phyloP scores from a whole-genome alignment of 176 grass and related monocot species.

The Cymbopogon citratus region DNA sequence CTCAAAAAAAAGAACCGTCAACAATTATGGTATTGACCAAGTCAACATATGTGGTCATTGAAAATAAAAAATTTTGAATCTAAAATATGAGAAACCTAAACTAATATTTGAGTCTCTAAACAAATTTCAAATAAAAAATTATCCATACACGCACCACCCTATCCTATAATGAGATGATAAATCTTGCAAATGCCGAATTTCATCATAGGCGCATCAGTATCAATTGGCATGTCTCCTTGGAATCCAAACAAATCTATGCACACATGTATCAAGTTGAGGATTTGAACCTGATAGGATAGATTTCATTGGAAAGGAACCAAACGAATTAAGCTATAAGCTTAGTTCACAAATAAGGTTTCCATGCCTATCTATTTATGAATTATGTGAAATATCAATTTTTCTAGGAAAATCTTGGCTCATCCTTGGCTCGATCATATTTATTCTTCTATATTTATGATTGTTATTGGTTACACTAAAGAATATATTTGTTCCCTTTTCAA shows the following conservation, averaged over 20 bases:
- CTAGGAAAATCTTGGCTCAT: not conserved
- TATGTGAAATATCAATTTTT: not conserved
- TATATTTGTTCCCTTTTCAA: not conserved
- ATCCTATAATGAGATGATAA: not conserved
- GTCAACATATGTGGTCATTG: not conserved
- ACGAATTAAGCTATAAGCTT: not conserved
- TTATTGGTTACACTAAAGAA: not conserved
- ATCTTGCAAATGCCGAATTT: not conserved
- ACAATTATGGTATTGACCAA: too few species aligned
- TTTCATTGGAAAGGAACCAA: not conserved
- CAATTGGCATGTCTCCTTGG: not conserved
- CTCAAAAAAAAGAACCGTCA: not conserved
- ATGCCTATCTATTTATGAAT: not conserved
- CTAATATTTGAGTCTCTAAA: not conserved
- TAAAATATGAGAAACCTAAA: not conserved
- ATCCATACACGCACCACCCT: not conserved
- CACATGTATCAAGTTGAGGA: not conserved
- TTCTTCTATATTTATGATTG: not conserved
- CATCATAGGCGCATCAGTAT: not conserved
- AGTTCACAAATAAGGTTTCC: not conserved
- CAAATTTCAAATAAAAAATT: not conserved
- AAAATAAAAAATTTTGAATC: not conserved
- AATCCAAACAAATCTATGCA: not conserved
- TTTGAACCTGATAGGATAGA: not conserved
- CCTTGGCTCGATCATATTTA: not conserved